Evolutionary conservation across 140 eudicot genomes (phyloP).

Genomic region (Bidens hawaiensis): DNA sequence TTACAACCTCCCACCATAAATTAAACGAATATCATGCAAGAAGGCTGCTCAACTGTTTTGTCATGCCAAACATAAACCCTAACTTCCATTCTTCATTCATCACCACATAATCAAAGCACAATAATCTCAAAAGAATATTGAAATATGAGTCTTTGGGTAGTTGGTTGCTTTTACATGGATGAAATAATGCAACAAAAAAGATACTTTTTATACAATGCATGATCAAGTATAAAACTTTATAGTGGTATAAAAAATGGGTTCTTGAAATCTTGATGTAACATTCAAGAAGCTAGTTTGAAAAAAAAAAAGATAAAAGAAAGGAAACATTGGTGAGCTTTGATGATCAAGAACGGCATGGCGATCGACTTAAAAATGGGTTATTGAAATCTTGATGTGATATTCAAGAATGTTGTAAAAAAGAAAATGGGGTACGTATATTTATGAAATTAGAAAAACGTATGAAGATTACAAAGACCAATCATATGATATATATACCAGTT

Average conservation of each 20-base stretch:
- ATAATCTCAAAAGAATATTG: background rate
- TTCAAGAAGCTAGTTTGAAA: background rate
- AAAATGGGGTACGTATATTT: no score
- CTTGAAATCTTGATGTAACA: background rate
- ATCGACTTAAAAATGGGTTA: slow-evolving; percentile 1
- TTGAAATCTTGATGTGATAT: background rate
- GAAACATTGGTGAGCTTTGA: no score
- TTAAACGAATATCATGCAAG: slow-evolving; percentile 94
- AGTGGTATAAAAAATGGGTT: slow-evolving; percentile 8
- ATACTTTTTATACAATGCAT: background rate
- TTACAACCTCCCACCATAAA: slow-evolving; percentile 15
- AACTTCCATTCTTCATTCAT: slow-evolving; percentile 31
- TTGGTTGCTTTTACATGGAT: slow-evolving; percentile 6
- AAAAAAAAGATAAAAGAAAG: no score
- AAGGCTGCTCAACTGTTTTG: slow-evolving; percentile 75
- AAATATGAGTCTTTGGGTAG: slow-evolving; percentile 11
- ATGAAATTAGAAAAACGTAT: no score
- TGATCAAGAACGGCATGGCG: no score
- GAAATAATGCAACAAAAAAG: background rate
- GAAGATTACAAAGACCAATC: no score
- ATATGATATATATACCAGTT: slow-evolving; percentile 70
- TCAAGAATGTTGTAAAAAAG: background rate
- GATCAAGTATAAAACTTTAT: background rate
- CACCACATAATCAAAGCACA: slow-evolving; percentile 9
- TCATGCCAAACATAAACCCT: slow-evolving; percentile 73